A percentile compares a stretch with the other conserved stretches of the same genome.
phyloP scores from a whole-genome alignment of 495 filamentous ascomycete species.

The Acidomyces sp. region DNA sequence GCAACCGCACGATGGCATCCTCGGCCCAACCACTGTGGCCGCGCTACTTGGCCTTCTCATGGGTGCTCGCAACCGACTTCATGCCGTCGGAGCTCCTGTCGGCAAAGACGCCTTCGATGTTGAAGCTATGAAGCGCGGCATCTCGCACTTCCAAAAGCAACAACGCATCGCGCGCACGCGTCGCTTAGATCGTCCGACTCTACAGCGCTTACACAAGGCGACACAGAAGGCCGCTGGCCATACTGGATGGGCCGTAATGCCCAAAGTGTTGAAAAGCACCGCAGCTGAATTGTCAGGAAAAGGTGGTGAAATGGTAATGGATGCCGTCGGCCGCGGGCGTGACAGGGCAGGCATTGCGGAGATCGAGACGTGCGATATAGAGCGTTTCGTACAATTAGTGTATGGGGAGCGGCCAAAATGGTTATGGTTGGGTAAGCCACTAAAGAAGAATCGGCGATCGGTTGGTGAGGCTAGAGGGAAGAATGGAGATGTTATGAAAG shows the following conservation, averaged over 20 bases:
- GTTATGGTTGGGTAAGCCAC: slow-evolving; percentile 84
- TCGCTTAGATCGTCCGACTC: slow-evolving; percentile 66
- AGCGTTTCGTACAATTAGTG: slow-evolving; percentile 62
- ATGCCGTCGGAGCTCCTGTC: slow-evolving; percentile 68
- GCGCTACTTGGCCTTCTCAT: slow-evolving; percentile 77
- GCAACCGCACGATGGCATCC: slow-evolving; percentile 76
- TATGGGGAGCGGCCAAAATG: slow-evolving; percentile 76
- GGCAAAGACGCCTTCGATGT: slow-evolving; percentile 89
- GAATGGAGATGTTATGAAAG: not conserved
- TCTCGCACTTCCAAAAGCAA: slow-evolving; percentile 76
- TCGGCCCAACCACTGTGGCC: slow-evolving; percentile 85
- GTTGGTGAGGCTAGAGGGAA: not conserved
- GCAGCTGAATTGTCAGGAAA: slow-evolving; percentile 93
- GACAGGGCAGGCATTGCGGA: slow-evolving; percentile 85
- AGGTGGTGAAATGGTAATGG: slow-evolving; percentile 83
- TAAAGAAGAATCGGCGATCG: slow-evolving; percentile 32
- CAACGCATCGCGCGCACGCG: slow-evolving; percentile 67
- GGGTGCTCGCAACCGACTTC: slow-evolving; percentile 78
- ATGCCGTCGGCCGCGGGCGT: slow-evolving; percentile 75
- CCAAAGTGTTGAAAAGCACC: slow-evolving; percentile 86
- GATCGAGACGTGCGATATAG: slow-evolving; percentile 80
- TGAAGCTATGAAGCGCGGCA: slow-evolving; percentile 63
- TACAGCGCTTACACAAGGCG: slow-evolving; percentile 62
- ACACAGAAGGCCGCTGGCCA: slow-evolving; percentile 81
- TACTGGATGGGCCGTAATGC: slow-evolving; percentile 67